Percentiles rank a stretch among this genome's conserved stretches.
Conservation (phyloP, 257 asterid species). For the Solanum pimpinellifolium region DNA sequence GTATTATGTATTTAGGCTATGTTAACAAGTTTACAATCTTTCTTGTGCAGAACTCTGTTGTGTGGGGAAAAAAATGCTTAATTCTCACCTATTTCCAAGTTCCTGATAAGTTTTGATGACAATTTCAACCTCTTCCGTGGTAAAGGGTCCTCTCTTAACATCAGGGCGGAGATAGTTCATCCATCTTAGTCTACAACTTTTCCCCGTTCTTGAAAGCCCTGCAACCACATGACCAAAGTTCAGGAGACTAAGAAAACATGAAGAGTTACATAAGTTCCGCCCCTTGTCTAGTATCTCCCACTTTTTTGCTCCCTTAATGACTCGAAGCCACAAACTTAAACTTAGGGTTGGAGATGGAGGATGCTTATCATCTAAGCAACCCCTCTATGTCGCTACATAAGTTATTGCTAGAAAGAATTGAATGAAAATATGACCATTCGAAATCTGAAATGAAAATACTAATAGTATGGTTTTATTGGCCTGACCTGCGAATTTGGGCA, state of each 20-base stretch:
- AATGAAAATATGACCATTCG: background rate
- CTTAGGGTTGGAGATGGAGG: background rate
- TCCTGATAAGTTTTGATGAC: background rate
- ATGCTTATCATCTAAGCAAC: background rate
- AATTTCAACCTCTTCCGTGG: background rate
- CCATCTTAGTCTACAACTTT: constrained; percentile 10
- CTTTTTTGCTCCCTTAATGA: background rate
- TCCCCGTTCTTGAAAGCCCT: constrained; percentile 8
- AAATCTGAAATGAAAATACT: background rate
- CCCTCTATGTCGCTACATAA: background rate
- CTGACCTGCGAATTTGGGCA: constrained; percentile 19
- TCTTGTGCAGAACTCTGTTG: background rate
- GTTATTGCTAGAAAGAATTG: background rate
- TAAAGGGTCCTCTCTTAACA: background rate
- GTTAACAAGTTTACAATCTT: background rate
- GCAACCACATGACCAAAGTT: background rate
- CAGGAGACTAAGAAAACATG: background rate
- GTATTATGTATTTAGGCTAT: background rate
- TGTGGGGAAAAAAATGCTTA: background rate
- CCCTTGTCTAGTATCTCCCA: background rate
- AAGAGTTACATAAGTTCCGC: background rate
- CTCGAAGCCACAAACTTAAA: background rate
- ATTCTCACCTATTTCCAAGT: constrained; percentile 1
- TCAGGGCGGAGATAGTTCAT: background rate
- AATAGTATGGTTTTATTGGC: background rate